Evolutionary conservation across 2,329 filamentous ascomycete species (phyloP).

Genomic region (Monascus ruber): DNA sequence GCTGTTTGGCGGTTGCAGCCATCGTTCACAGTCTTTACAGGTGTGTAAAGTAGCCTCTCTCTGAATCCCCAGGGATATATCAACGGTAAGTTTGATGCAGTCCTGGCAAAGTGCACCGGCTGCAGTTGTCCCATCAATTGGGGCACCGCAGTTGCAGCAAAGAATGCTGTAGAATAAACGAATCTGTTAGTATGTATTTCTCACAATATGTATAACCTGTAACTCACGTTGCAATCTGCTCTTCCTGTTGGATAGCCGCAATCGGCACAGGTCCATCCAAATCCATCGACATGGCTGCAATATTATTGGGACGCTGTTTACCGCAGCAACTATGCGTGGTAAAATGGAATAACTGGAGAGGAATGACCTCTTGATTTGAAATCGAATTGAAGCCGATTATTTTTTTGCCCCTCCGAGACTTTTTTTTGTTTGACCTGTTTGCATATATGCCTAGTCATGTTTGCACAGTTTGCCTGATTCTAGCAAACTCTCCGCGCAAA

Average conservation of each 20-base stretch:
- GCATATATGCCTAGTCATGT: background rate
- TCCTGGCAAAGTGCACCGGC: conserved; percentile 88
- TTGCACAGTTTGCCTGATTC: background rate
- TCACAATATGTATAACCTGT: background rate
- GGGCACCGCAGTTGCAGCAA: conserved; percentile 93
- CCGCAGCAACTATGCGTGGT: background rate
- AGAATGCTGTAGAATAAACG: conserved; percentile 54
- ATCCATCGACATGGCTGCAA: conserved; percentile 38
- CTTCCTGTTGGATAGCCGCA: conserved; percentile 26
- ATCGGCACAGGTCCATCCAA: conserved; percentile 45
- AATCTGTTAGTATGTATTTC: background rate
- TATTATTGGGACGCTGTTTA: background rate
- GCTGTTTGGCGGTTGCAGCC: conserved; percentile 72
- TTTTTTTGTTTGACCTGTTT: background rate
- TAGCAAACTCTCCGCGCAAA: no score
- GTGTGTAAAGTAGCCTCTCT: conserved; percentile 82
- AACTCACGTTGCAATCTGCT: conserved; percentile 44
- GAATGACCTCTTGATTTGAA: background rate
- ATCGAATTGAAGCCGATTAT: background rate
- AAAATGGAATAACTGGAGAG: background rate
- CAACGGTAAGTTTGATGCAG: conserved; percentile 87
- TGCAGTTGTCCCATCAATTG: conserved; percentile 81
- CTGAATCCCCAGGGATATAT: conserved; percentile 84
- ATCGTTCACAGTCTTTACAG: conserved; percentile 90
- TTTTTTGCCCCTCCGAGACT: background rate